Evolutionary conservation across 2,329 filamentous ascomycete species (phyloP), one percentile per base, ranked within the genome.

Genomic region (Corinectria fuckeliana): DNA sequence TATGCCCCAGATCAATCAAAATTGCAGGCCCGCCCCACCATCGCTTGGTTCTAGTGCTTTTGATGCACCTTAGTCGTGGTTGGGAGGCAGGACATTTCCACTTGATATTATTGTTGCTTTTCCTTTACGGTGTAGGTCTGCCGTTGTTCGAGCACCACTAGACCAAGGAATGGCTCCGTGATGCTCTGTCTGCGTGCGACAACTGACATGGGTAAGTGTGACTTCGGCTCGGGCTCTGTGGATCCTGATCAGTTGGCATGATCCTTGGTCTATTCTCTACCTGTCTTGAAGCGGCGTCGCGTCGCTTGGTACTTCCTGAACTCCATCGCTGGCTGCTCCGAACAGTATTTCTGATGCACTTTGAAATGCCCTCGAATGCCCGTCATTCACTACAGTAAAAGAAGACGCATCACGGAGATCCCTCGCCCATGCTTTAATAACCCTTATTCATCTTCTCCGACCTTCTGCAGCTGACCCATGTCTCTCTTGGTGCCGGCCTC

Each of bases 401-500:
- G 38, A 56, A 32, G 30, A 18, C 4, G 9, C 21, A 48, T 39
- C 39, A 50, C 42, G 53, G 34, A 10, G 11, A 14, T 39, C 38
- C 45, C 28, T 49, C 44, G n/a, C 11, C 54, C 54, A 53, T 45
- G 56, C 57, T 41, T 21, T 47, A 42, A n/a, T 34, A 34, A 36
- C n/a, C 11, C 28, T 75, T 79, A 88, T 74, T 89, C 85, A 53
- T 87, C 87, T 25, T 96, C 90, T 13, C 89, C 92, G 73, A 97
- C 86, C 87, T 98, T 98, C 83, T 98, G 92, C 66, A 99, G 80
- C 82, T 96, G 96, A 67, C 93, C 94, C 86, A 93, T 92, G 57
- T 95, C 91, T 61, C 93, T 85, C 85, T 96, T 97, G 82, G 96
- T 89, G 13, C 95, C 94, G 14, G 88, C 86, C 77, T 98, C 94